Evolutionary conservation across 140 eudicot genomes (phyloP), one percentile per base, ranked within the genome.

Genomic region (Flaveria floridana): DNA sequence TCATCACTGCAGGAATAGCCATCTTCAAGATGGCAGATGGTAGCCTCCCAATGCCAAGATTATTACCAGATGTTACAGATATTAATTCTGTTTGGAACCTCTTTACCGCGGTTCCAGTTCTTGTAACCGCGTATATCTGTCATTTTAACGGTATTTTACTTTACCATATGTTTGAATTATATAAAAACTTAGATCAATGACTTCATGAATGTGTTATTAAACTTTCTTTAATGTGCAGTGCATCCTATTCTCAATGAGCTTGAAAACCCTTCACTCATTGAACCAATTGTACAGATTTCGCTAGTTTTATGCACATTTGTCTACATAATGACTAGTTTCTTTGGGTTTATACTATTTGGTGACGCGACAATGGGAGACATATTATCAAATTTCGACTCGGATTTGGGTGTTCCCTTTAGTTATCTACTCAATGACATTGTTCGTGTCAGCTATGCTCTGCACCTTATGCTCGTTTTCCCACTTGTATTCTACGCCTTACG

Each of bases 381-480:
- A 23, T 78, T 92, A 21, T 85, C 91, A 12, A 92, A 89, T 73
- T 92, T 92, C n/a, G 90, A 89, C 85, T 74, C 85, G 5, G 82
- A 85, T 79, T 86, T 87, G 14, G 95, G 88, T 0, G 84, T 89
- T 42, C 91, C 96, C 3, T 83, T 65, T 64, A 79, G 97, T 66
- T 78, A 78, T 4, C 69, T 80, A 70, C 90, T 92, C 18, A 89
- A 85, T 65, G 92, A 84, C 63, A 67, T 78, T 20, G 92, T 92
- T 74, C 96, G 95, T 52, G 77, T 92, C 44, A 89, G 97, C 85
- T 92, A 92, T 19, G 95, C 88, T 10, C 81, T 83, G n/a, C 95
- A 92, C 74, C 84, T 92, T 18, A 87, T 92, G 92, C 92, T 92
- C 14, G 97, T 89, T 61, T 92, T 92, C 64, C 97, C 97, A 4